Conservation (phyloP, 345 rosid genomes). For the Iberis pinnata region DNA sequence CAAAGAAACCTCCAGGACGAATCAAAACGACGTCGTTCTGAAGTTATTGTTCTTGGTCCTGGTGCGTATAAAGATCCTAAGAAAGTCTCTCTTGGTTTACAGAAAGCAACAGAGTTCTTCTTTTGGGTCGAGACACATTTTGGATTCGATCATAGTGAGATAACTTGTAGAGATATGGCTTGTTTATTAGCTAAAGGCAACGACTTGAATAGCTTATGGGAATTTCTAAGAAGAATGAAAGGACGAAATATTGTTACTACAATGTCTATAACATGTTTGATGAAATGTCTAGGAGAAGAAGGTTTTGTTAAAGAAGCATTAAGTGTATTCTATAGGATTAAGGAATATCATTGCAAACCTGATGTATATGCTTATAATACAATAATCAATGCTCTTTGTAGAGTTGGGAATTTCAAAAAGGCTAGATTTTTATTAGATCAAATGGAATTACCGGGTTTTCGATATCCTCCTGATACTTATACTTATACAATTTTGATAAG, state of each 20-base stretch:
- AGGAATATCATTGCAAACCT: conserved; percentile 60
- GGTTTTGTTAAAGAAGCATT: conserved; percentile 70
- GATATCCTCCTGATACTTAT: conserved; percentile 57
- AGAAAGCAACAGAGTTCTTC: conserved; percentile 64
- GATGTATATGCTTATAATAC: conserved; percentile 77
- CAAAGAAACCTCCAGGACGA: conserved; percentile 55
- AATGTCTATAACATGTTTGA: conserved; percentile 68
- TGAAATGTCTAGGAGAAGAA: conserved; percentile 87
- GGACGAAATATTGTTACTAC: conserved; percentile 36
- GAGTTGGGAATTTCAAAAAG: conserved; percentile 72
- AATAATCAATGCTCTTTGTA: conserved; percentile 60
- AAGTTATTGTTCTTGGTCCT: conserved; percentile 53
- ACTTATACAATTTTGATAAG: conserved; percentile 73
- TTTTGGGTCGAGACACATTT: conserved; percentile 46
- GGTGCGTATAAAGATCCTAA: conserved; percentile 65
- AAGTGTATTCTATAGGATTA: conserved; percentile 62
- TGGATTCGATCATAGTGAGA: conserved; percentile 48
- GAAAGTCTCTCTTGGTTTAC: conserved; percentile 43
- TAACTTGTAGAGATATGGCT: conserved; percentile 71
- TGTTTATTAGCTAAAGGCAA: conserved; percentile 60
- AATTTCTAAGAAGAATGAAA: conserved; percentile 44
- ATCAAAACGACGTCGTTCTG: conserved; percentile 26
- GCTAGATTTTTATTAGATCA: conserved; percentile 64
- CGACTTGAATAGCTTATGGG: conserved; percentile 50
- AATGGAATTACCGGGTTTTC: conserved; percentile 82